A percentile compares a stretch with the other conserved stretches of the same genome.
Conservation (phyloP, 768 basidiomycete species). For the Leccinum arenicola region DNA sequence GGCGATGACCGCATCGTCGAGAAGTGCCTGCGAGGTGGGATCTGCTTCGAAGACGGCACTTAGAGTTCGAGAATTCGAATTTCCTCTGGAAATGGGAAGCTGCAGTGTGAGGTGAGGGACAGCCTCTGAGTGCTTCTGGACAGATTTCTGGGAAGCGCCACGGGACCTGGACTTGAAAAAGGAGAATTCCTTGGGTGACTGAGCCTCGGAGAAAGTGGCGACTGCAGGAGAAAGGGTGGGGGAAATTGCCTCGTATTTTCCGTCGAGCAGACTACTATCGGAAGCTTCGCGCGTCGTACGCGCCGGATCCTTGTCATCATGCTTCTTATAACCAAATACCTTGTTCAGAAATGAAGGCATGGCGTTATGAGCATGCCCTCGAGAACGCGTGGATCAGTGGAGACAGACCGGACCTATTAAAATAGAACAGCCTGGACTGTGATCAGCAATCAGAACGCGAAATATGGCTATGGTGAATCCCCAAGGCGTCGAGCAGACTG, state of each 20-base stretch:
- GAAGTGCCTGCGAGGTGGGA: conserved; percentile 42
- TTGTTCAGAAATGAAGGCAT: conserved; percentile 74
- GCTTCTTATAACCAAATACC: conserved; percentile 72
- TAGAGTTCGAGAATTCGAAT: conserved; percentile 44
- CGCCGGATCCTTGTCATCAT: conserved; percentile 45
- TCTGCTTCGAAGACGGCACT: conserved; percentile 62
- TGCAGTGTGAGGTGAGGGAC: conserved; percentile 62
- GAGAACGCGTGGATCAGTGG: conserved; percentile 12
- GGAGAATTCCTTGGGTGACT: conserved; percentile 39
- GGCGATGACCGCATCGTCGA: conserved; percentile 56
- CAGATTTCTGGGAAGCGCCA: conserved; percentile 34
- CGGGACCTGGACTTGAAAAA: conserved; percentile 50
- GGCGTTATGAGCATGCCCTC: conserved; percentile 19
- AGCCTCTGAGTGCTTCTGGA: conserved; percentile 31
- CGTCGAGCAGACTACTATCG: conserved; percentile 56
- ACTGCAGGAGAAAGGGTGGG: conserved; percentile 40
- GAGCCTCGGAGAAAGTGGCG: conserved; percentile 15
- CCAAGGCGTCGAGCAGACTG: conserved; percentile 2
- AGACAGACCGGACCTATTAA: conserved; percentile 5
- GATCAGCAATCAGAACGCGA: conserved; percentile 7
- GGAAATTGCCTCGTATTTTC: conserved; percentile 71
- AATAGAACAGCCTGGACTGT: not conserved
- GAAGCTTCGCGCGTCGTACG: conserved; percentile 34
- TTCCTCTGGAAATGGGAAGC: conserved; percentile 53
- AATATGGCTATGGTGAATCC: not conserved